Evolutionary conservation across 2,329 filamentous ascomycete genomes (phyloP).

Genomic region (Aspergillus unguis): DNA sequence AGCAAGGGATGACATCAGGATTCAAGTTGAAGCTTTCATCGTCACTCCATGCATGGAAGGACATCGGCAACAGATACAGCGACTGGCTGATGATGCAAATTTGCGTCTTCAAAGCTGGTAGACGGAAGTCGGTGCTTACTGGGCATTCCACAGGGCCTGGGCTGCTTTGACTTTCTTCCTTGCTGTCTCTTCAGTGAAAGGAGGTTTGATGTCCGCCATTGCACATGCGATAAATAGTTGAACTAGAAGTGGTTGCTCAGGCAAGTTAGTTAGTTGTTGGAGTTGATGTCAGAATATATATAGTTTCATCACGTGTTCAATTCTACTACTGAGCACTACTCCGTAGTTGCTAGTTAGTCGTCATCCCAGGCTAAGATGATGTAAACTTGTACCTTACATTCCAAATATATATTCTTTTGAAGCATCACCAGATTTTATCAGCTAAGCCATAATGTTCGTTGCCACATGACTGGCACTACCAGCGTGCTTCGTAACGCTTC

Average conservation of each 20-base stretch:
- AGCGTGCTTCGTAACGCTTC: not conserved
- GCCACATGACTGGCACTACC: no score
- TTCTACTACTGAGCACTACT: no score
- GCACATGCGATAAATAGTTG: not conserved
- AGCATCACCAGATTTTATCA: no score
- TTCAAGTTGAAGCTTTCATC: no score
- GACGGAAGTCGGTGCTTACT: conserved; percentile 43
- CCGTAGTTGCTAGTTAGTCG: no score
- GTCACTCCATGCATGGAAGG: not conserved
- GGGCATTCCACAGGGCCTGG: conserved; percentile 78
- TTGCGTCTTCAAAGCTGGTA: not conserved
- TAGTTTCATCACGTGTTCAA: conserved; percentile 12
- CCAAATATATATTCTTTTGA: no score
- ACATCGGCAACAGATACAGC: no score
- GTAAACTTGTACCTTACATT: no score
- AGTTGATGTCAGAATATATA: not conserved
- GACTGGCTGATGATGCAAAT: no score
- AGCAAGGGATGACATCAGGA: no score
- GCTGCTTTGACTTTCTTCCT: conserved; percentile 75
- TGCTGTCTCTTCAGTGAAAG: conserved; percentile 72
- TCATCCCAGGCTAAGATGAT: no score
- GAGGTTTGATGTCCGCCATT: conserved; percentile 54
- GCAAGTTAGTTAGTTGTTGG: not conserved
- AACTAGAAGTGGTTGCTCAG: not conserved
- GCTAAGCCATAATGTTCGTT: no score